Conservation (phyloP, 495 filamentous ascomycete genomes). For the Lepraria neglecta region DNA sequence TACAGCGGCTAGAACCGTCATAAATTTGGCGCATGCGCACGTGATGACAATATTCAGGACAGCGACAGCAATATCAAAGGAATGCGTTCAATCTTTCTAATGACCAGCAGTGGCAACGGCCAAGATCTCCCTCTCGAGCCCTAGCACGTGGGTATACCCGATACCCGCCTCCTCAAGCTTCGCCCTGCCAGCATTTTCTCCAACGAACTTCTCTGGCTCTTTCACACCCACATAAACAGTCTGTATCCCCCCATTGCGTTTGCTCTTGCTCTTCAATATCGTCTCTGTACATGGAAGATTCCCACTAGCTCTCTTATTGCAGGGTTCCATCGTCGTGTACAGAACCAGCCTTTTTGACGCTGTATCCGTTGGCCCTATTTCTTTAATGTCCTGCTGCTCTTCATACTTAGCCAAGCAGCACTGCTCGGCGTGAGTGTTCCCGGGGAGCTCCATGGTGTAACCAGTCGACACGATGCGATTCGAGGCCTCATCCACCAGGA, state of each 20-base stretch:
- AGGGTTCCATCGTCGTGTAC: conserved; percentile 95
- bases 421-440: conserved; percentile 96
- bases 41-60: background rate
- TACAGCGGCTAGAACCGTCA: conserved; percentile 9
- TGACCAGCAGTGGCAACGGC: conserved; percentile 77
- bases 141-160: conserved; percentile 59
- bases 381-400: conserved; percentile 50
- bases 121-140: conserved; percentile 77
- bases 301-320: conserved; percentile 70
- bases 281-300: conserved; percentile 78
- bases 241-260: conserved; percentile 44
- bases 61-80: background rate
- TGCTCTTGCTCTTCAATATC: conserved; percentile 51
- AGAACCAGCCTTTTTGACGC: conserved; percentile 51
- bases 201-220: conserved; percentile 86
- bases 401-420: conserved; percentile 73
- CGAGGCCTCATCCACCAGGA: conserved; percentile 52
- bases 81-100: conserved; percentile 32
- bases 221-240: conserved; percentile 82
- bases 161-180: conserved; percentile 71
- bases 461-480: conserved; percentile 71
- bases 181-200: conserved; percentile 64
- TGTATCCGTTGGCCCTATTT: conserved; percentile 36
- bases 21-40: background rate
- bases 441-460: conserved; percentile 82